Evolutionary conservation across 2,329 filamentous ascomycete genomes (phyloP).

Genomic region (Colletotrichum australisinense): DNA sequence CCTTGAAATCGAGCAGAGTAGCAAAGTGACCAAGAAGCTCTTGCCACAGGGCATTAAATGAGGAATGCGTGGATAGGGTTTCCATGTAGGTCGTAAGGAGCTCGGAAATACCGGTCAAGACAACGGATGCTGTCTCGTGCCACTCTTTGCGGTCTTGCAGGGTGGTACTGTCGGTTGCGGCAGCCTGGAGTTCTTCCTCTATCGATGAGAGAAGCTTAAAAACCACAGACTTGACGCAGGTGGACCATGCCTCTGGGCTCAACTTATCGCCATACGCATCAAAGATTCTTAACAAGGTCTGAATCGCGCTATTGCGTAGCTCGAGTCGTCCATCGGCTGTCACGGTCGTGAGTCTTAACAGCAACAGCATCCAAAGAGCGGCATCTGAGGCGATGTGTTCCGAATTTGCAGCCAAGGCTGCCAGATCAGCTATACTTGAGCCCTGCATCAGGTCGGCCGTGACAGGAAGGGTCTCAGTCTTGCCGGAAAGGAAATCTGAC

Average conservation of each 20-base stretch:
- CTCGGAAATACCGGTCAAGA: constrained; percentile 78
- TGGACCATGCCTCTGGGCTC: constrained; percentile 81
- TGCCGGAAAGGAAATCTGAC: constrained; percentile 83
- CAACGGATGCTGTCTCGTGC: constrained; percentile 80
- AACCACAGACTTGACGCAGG: constrained; percentile 84
- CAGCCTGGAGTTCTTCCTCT: constrained; percentile 63
- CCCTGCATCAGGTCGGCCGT: constrained; percentile 66
- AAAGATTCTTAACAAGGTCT: constrained; percentile 90
- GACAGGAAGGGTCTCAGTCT: constrained; percentile 68
- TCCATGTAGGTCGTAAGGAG: constrained; percentile 83
- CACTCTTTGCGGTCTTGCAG: constrained; percentile 65
- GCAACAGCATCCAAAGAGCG: constrained; percentile 82
- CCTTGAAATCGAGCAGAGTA: constrained; percentile 68
- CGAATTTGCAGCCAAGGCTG: constrained; percentile 67
- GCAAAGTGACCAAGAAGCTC: constrained; percentile 78
- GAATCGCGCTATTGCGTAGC: constrained; percentile 87
- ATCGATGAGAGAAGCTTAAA: constrained; percentile 82
- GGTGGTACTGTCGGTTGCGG: constrained; percentile 47
- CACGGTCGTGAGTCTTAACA: constrained; percentile 77
- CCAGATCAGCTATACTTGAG: constrained; percentile 62
- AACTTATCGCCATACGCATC: constrained; percentile 89
- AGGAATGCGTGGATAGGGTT: constrained; percentile 72
- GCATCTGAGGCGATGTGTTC: constrained; percentile 72
- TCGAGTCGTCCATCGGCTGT: constrained; percentile 80
- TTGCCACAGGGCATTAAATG: constrained; percentile 81